Conservation (phyloP, 1,139 yeast species). For the Arxiozyma heterogenica region DNA sequence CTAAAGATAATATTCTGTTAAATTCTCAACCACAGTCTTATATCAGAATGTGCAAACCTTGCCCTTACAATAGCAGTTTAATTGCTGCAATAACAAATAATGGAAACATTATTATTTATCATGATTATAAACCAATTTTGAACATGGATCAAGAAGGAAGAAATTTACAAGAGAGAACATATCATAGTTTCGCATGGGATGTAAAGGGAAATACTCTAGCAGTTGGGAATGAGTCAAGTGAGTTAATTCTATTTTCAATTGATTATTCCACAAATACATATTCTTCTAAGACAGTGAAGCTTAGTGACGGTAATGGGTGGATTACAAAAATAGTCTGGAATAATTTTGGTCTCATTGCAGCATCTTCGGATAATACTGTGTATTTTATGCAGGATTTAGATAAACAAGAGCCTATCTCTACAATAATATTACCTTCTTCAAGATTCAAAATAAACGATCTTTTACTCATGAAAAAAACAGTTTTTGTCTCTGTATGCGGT, state of each 20-base stretch:
- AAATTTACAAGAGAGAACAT: slow-evolving; percentile 15
- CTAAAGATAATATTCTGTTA: slow-evolving; percentile 19
- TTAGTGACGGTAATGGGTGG: slow-evolving; percentile 12
- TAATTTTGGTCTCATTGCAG: slow-evolving; percentile 8
- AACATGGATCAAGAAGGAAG: slow-evolving; percentile 18
- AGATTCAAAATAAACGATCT: slow-evolving; percentile 21
- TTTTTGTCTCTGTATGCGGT: slow-evolving; percentile 16
- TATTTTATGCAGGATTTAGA: slow-evolving; percentile 4
- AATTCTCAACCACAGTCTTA: slow-evolving; percentile 26
- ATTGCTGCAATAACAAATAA: slow-evolving; percentile 27
- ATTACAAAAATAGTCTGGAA: slow-evolving; percentile 19
- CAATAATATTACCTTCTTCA: slow-evolving; percentile 10
- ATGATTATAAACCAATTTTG: slow-evolving; percentile 9
- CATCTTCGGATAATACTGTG: slow-evolving; percentile 14
- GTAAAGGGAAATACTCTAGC: slow-evolving; percentile 17
- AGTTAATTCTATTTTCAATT: slow-evolving; percentile 15
- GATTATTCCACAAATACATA: neutral
- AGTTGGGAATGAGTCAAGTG: slow-evolving; percentile 25
- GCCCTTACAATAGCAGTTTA: slow-evolving; percentile 13
- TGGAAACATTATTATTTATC: slow-evolving; percentile 20
- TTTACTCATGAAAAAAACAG: slow-evolving; percentile 9
- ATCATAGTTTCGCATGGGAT: slow-evolving; percentile 27
- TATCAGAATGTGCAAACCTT: slow-evolving; percentile 17
- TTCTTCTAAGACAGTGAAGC: neutral
- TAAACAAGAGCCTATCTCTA: neutral